Evolutionary conservation across 495 filamentous ascomycete genomes (phyloP).

Genomic region (Penicillium bovifimosum): DNA sequence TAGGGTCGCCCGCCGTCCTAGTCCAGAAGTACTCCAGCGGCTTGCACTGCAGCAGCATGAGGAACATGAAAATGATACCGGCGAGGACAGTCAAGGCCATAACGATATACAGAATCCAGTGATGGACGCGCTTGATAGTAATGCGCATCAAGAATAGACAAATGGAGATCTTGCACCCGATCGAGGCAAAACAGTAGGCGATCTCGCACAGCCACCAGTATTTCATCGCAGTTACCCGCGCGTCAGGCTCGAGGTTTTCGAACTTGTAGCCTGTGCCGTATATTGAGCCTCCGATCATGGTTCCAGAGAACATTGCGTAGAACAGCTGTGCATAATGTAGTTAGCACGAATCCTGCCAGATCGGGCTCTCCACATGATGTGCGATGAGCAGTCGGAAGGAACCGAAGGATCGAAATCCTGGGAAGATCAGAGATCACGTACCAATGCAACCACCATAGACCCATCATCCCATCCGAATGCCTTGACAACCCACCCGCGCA

Average conservation of each 20-base stretch:
- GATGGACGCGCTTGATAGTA: slow-evolving; percentile 31
- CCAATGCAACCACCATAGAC: slow-evolving; percentile 34
- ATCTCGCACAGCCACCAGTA: slow-evolving; percentile 44
- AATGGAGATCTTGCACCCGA: slow-evolving; percentile 40
- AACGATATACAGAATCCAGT: slow-evolving; percentile 34
- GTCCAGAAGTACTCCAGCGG: slow-evolving; percentile 42
- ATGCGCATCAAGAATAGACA: slow-evolving; percentile 46
- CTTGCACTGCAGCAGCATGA: slow-evolving; percentile 41
- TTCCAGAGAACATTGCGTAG: slow-evolving; percentile 34
- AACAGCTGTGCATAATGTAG: slow-evolving; percentile 16
- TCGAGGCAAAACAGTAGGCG: slow-evolving; percentile 38
- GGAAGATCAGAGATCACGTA: slow-evolving; percentile 11
- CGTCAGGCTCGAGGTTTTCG: slow-evolving; percentile 13
- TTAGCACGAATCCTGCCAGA: not conserved
- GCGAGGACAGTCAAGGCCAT: slow-evolving; percentile 32
- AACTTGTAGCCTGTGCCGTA: slow-evolving; percentile 35
- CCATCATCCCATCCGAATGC: slow-evolving; percentile 42
- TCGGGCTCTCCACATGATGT: not conserved
- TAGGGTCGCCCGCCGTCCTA: slow-evolving; percentile 20
- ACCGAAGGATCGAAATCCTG: not conserved
- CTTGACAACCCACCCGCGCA: slow-evolving; percentile 36
- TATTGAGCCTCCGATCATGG: slow-evolving; percentile 36
- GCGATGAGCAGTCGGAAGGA: not conserved
- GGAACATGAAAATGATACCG: slow-evolving; percentile 36
- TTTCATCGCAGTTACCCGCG: slow-evolving; percentile 35